A percentile compares a stretch with the other conserved stretches of the same genome.
phyloP scores from a whole-genome alignment of 768 basidiomycete species.

The Pholiota molesta region DNA sequence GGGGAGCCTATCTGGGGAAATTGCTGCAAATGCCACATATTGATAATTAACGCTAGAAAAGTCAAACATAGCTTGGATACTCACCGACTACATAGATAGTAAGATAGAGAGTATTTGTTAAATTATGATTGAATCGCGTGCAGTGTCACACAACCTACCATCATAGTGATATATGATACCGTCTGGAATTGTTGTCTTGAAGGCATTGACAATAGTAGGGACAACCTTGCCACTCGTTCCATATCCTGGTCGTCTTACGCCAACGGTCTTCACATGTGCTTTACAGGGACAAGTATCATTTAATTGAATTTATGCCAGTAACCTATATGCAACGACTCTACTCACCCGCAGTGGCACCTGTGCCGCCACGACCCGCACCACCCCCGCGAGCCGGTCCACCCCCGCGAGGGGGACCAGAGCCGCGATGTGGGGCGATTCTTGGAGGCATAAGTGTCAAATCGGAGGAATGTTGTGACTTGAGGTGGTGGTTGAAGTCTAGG shows the following conservation, averaged over 20 bases:
- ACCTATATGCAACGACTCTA: constrained; percentile 21
- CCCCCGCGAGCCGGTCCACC: constrained; percentile 28
- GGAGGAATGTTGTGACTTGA: neutral
- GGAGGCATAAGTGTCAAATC: constrained; percentile 29
- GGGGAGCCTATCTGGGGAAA: constrained; percentile 29
- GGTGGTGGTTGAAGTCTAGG: constrained; percentile 17
- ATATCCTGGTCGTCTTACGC: constrained; percentile 62
- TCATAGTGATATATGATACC: constrained; percentile 74
- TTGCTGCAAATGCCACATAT: constrained; percentile 19
- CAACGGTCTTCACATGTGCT: constrained; percentile 48
- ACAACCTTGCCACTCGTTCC: constrained; percentile 41
- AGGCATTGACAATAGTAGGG: constrained; percentile 47
- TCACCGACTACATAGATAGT: constrained; percentile 27
- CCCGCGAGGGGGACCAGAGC: constrained; percentile 21
- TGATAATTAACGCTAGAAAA: neutral
- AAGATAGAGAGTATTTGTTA: neutral
- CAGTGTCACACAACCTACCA: constrained; percentile 24
- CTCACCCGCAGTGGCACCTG: constrained; percentile 38
- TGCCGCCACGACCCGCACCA: constrained; percentile 35
- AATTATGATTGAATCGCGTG: neutral
- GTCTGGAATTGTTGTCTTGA: constrained; percentile 51
- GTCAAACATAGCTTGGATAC: neutral
- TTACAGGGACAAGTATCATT: constrained; percentile 12
- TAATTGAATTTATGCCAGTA: constrained; percentile 13
- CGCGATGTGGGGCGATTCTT: constrained; percentile 29